phyloP scores from a whole-genome alignment of 441 rosid species.

The Adansonia gregorii region DNA sequence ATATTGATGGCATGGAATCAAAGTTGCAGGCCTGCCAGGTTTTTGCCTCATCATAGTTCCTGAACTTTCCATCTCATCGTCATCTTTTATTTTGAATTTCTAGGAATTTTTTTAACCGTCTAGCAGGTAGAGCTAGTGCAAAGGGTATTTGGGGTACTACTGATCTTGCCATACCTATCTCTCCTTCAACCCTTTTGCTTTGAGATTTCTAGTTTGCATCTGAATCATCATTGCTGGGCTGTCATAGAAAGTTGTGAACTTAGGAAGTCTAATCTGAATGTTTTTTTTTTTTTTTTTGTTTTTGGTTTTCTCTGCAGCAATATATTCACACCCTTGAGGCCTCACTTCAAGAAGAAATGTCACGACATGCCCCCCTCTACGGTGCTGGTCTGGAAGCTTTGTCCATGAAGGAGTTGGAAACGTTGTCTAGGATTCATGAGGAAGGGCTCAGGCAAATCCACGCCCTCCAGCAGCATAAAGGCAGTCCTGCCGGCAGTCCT shows the following conservation, averaged over 20 bases:
- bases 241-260: neutral
- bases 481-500: slow-evolving; percentile 76
- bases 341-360: slow-evolving; percentile 90
- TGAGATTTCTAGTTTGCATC: neutral
- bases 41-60: slow-evolving; percentile 22
- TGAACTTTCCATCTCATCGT: slow-evolving; percentile 1
- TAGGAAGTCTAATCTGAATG: neutral
- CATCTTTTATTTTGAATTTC: neutral
- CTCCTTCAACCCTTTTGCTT: neutral
- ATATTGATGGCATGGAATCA: slow-evolving; percentile 97
- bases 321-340: slow-evolving; percentile 78
- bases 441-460: slow-evolving; percentile 95
- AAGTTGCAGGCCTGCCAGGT: slow-evolving; percentile 96
- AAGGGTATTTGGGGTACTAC: neutral
- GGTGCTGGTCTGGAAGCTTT: slow-evolving; percentile 93
- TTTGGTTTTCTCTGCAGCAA: slow-evolving; percentile 59
- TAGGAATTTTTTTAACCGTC: neutral
- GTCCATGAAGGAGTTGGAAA: slow-evolving; percentile 89
- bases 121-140: neutral
- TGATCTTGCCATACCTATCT: neutral
- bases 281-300: neutral
- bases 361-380: slow-evolving; percentile 93
- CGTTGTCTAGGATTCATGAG: slow-evolving; percentile 87
- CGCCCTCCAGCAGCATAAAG: slow-evolving; percentile 75
- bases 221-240: slow-evolving; percentile 9